phyloP scores from a whole-genome alignment of 2,329 filamentous ascomycete species.

The Penicillium sp. region DNA sequence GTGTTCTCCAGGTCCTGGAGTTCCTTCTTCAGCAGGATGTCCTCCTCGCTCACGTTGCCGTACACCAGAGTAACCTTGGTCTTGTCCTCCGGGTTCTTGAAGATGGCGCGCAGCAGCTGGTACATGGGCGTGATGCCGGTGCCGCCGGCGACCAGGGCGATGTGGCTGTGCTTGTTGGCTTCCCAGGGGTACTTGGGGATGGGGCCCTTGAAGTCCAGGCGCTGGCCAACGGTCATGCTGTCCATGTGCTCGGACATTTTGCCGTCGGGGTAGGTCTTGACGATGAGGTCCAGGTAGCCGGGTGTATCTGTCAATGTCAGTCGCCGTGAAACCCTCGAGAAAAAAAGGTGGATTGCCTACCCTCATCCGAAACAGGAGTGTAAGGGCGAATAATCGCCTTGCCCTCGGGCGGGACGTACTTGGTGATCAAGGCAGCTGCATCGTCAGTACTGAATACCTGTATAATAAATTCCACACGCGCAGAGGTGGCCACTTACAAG shows the following conservation, averaged over 20 bases:
- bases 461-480: neutral
- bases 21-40: conserved; percentile 87
- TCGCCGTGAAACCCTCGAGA: neutral
- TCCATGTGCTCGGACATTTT: conserved; percentile 91
- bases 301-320: conserved; percentile 53
- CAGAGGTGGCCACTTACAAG: conserved; percentile 52
- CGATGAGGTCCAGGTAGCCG: conserved; percentile 80
- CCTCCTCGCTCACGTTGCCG: conserved; percentile 82
- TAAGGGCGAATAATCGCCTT: conserved; percentile 91
- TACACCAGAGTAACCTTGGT: conserved; percentile 96
- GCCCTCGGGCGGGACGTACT: conserved; percentile 78
- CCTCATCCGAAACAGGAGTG: conserved; percentile 84
- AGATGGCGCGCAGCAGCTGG: conserved; percentile 86
- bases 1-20: conserved; percentile 85
- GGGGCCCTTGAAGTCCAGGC: conserved; percentile 88
- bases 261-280: conserved; percentile 88
- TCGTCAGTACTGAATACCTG: neutral
- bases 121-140: conserved; percentile 98
- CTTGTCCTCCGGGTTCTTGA: conserved; percentile 94
- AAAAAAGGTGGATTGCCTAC: conserved; percentile 37
- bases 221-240: conserved; percentile 74
- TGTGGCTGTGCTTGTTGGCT: conserved; percentile 86
- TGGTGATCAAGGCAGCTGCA: conserved; percentile 74
- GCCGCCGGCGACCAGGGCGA: conserved; percentile 71
- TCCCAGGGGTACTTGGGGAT: conserved; percentile 90